Base-by-base conservation (phyloP, 306 rosid genomes). In the Ormosia emarginata region DNA sequence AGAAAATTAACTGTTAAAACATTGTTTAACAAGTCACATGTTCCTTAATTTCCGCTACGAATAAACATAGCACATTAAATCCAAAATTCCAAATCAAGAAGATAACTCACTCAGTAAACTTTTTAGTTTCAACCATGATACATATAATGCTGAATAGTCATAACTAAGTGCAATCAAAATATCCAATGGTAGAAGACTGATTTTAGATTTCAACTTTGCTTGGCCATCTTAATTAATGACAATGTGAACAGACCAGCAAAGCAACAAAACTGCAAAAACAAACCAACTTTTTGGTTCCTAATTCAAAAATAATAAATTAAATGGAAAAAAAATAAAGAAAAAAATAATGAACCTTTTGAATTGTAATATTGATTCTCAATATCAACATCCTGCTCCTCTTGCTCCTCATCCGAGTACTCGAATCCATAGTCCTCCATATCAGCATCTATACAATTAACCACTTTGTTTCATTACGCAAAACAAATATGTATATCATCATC, bases 381-480 rank as follows among this genome's bases (percentile, higher is more conserved):
- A 80, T 95, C 98, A 82, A 95, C 98, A 71, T 95, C 98, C 65
- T 93, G 98, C 88, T 95, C 98, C 86, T 95, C 98, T 61, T 90
- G 98, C 82, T 95, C 98, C 84, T 93, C 98, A n/a, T 95, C 98
- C 12, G 98, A 95, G 88, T 95, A 95, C 73, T 95, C 97, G 82
- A 95, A 95, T 78, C 97, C 98, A 79, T 95, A 95, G 77, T 95
- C 98, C 81, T 95, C 98, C 98, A 95, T 95, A 86, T 95, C 98
- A 40, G 98, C 98, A 87, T 95, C 98, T 95, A 79, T 87, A 82
- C 71, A 15, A 66, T 39, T 3, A 8, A 71, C 67, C 77, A 57
- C 36, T 55, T 29, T 17, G 50, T 67, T 67, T 67, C 72, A 29
- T 18, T 50, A 43, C 55, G 9, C 10, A 18, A 10, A 68, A 9